phyloP scores from a whole-genome alignment of 306 rosid genomes.

The Prosopis cineraria region DNA sequence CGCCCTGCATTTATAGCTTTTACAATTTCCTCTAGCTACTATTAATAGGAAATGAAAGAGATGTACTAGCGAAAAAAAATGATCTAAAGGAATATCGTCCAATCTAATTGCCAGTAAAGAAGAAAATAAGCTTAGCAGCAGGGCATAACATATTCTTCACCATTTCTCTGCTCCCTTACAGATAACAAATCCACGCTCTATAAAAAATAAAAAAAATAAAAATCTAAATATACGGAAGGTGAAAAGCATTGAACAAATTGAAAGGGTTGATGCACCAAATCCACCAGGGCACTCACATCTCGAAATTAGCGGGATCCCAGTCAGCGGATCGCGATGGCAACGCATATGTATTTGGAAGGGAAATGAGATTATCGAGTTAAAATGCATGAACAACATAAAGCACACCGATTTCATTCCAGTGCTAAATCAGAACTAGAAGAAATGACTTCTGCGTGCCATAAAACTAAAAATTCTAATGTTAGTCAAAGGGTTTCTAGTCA shows the following conservation, averaged over 20 bases:
- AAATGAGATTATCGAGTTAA: not conserved
- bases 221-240: too few relatives aligned
- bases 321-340: not conserved
- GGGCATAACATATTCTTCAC: not conserved
- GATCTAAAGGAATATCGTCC: not conserved
- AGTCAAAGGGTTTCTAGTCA: constrained; percentile 3
- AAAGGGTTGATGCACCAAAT: not conserved
- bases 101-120: not conserved
- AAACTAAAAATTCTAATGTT: not conserved
- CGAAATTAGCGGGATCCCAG: not conserved
- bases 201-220: too few relatives aligned
- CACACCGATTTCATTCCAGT: not conserved
- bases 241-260: not conserved
- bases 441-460: not conserved
- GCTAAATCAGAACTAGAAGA: not conserved
- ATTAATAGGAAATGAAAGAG: not conserved
- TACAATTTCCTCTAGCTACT: not conserved
- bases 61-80: not conserved
- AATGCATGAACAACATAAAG: not conserved
- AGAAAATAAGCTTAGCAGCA: not conserved
- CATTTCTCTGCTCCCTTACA: constrained; percentile 1
- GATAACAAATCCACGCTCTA: not conserved
- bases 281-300: not conserved
- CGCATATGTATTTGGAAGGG: not conserved
- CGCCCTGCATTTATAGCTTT: not conserved